Evolutionary conservation across 768 basidiomycete species (phyloP).

Genomic region (Phanerochaete sordida): DNA sequence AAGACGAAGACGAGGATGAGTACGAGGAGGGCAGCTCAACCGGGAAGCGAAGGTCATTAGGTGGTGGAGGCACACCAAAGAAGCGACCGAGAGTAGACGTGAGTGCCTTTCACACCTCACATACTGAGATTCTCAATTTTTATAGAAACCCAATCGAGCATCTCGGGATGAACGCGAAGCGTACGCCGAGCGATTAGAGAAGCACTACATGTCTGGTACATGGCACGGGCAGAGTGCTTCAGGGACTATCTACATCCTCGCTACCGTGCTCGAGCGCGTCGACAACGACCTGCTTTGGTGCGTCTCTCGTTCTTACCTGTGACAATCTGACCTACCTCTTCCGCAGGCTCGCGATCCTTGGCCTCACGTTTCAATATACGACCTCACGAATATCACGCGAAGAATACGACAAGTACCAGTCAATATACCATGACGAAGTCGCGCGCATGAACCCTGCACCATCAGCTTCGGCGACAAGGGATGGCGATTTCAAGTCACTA

Average conservation of each 20-base stretch:
- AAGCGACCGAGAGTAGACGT: constrained; percentile 62
- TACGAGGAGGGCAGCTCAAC: constrained; percentile 34
- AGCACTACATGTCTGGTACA: constrained; percentile 82
- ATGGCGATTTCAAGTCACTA: constrained; percentile 46
- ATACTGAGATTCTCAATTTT: not conserved
- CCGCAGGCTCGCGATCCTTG: constrained; percentile 85
- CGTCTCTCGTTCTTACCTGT: constrained; percentile 13
- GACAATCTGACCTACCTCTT: not conserved
- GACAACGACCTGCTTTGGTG: constrained; percentile 95
- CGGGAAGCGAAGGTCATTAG: constrained; percentile 48
- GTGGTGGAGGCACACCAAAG: constrained; percentile 34
- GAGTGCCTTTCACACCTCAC: constrained; percentile 21
- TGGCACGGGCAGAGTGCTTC: constrained; percentile 89
- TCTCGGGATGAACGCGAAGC: constrained; percentile 65
- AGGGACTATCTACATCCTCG: constrained; percentile 84
- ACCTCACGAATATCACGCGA: constrained; percentile 85
- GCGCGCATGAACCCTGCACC: constrained; percentile 78
- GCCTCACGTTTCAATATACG: constrained; percentile 89
- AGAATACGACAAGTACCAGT: constrained; percentile 77
- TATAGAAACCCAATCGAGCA: constrained; percentile 51
- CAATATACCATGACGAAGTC: constrained; percentile 87
- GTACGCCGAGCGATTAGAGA: constrained; percentile 65
- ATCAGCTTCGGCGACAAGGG: constrained; percentile 32
- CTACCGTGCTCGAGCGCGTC: constrained; percentile 84
- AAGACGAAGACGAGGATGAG: constrained; percentile 44